Conservation (phyloP, 2,329 filamentous ascomycete species). For the Zopfia rhizophila region DNA sequence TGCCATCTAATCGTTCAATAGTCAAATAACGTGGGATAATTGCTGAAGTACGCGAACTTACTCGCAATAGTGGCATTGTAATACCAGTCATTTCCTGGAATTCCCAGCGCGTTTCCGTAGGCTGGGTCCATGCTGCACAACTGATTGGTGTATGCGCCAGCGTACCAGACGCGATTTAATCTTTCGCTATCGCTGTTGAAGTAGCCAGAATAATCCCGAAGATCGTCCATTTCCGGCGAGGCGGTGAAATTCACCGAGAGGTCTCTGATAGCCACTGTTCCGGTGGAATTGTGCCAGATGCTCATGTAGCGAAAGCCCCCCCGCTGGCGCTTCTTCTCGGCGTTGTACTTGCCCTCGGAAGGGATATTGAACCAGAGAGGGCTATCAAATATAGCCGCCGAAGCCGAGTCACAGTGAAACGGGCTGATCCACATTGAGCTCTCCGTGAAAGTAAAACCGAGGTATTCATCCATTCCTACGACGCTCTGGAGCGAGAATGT, state of each 20-base stretch:
- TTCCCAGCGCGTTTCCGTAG: conserved; percentile 46
- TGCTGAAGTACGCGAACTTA: conserved; percentile 39
- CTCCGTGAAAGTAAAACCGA: conserved; percentile 56
- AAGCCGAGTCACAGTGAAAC: conserved; percentile 58
- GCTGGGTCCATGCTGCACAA: conserved; percentile 52
- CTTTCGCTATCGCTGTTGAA: conserved; percentile 54
- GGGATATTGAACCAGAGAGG: conserved; percentile 60
- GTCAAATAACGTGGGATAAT: conserved; percentile 45
- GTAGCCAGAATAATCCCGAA: conserved; percentile 53
- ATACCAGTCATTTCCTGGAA: conserved; percentile 12
- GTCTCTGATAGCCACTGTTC: conserved; percentile 47
- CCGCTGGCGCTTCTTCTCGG: conserved; percentile 53
- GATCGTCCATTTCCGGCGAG: conserved; percentile 50
- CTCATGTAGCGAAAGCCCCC: conserved; percentile 61
- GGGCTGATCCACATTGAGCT: conserved; percentile 61
- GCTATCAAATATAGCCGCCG: conserved; percentile 59
- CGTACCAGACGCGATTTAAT: conserved; percentile 59
- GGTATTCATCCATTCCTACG: conserved; percentile 46
- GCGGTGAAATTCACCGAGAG: conserved; percentile 53
- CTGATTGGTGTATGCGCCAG: conserved; percentile 53
- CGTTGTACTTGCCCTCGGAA: conserved; percentile 53
- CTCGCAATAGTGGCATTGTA: conserved; percentile 23
- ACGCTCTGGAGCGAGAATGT: conserved; percentile 55
- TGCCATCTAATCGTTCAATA: too few species aligned
- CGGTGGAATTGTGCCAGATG: conserved; percentile 56